Base-by-base conservation (phyloP, 768 basidiomycete genomes). In the Nevesoporus exiguus region DNA sequence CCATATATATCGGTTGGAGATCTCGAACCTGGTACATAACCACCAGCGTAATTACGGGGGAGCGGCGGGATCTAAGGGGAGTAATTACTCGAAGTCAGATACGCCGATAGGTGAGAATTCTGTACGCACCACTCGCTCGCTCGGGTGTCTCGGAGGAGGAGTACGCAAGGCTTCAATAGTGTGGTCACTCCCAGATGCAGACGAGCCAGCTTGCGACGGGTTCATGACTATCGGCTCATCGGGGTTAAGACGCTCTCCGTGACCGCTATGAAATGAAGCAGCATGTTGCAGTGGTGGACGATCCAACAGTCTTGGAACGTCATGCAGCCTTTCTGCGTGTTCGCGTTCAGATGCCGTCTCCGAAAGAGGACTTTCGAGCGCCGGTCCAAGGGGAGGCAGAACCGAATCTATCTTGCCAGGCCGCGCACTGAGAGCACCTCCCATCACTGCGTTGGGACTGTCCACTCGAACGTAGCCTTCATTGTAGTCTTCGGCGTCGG, bases 401-500 rank as follows among this genome's bases (percentile, higher is more conserved):
- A 9, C 36, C 13, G 54, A 33, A 43, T 62, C 57, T 15, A 67
- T 15, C 55, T 61, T 69, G 42, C 52, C 61, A 13, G 69, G 71
- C 3, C 69, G 65, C 7, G 69, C 69, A 40, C 72, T 70, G 31
- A 70, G 69, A 37, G 51, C 61, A 15, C 69, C 69, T 29, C 69
- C 65, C 71, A 70, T 61, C 13, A 70, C 51, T 22, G 66, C 69
- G 31, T 69, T 56, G 6, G 69, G 69, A 36, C 51, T 69, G 39
- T 70, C 67, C 17, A 70, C 71, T 39, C 58, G 69, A 33, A 70
- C 52, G 50, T 61, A 70, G 24, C 65, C 69, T 39, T 70, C 69
- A 45, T 63, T 65, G n/a, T 60, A 65, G 11, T 70, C 69, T 10
- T 69, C 69, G 41, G 56, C 61, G 2, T 72, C 69, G n/a, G 60